Base-by-base conservation (phyloP, 768 basidiomycete genomes). In the Gymnopilus junonius region DNA sequence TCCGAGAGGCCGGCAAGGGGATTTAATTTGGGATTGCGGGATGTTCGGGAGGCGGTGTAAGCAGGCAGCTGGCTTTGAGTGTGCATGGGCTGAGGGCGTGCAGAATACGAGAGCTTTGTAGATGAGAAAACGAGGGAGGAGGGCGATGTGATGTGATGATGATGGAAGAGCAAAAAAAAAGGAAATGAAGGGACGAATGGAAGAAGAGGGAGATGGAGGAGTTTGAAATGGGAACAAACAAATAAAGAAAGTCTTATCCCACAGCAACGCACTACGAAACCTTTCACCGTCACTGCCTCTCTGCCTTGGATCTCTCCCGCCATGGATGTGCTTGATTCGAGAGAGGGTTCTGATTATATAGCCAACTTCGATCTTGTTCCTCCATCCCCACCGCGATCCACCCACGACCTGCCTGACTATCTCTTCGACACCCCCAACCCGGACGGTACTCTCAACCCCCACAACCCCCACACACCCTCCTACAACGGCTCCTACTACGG, bases 401-500 rank as follows among this genome's bases (percentile, higher is more conserved):
- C 46, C 46, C 51, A 63, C 55, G 48, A 61, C 42, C 61, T 55
- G 3, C 29, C 43, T 4, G 29, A 55, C 40, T 59, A 59, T 27
- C 42, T 50, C 58, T 40, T 58, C 43, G 55, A 43, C 32, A 39
- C 54, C 51, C 53, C 62, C 3, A 39, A 55, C 42, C 17, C 32
- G 21, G 15, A 23, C 8, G 43, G 20, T 32, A 27, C 35, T 15
- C 53, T 40, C 37, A 37, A 39, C 27, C 20, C 34, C 25, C 35
- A 46, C 45, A 48, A 51, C 54, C 58, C 67, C 1, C 66, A 67
- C 48, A 68, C 67, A 1, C 68, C 69, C 5, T 71, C 72, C 50
- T 76, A 73, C 67, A 70, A 73, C 73, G 70, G 72, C 21, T 90
- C 88, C 5, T 88, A 88, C 78, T 83, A 87, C 70, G 86, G 87